phyloP scores from a whole-genome alignment of 176 grass and related monocot species.

The Triticum urartu region DNA sequence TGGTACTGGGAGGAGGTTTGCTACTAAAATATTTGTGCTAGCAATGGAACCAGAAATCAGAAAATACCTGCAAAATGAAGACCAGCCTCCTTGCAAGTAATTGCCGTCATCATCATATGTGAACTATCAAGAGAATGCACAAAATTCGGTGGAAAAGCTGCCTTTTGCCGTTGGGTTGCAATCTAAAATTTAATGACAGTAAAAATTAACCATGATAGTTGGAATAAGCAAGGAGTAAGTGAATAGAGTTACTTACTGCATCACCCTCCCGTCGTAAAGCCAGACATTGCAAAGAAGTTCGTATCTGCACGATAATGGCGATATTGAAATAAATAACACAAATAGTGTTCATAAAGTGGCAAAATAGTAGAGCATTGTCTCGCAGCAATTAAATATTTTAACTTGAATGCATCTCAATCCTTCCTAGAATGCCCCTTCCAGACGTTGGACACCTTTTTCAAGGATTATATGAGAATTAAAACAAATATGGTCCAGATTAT shows the following conservation, averaged over 20 bases:
- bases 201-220: constrained; percentile 29
- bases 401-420: background rate
- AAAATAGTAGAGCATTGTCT: background rate
- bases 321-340: constrained; percentile 5
- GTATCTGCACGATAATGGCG: constrained; percentile 45
- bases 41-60: background rate
- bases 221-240: background rate
- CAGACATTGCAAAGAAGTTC: constrained; percentile 75
- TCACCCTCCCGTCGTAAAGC: constrained; percentile 64
- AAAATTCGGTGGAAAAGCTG: constrained; percentile 95
- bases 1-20: background rate
- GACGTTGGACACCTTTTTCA: background rate
- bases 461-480: background rate
- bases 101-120: constrained; percentile 99
- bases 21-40: constrained; percentile 7
- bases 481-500: background rate
- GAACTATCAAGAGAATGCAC: constrained; percentile 97
- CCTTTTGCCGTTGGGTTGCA: constrained; percentile 64
- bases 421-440: background rate
- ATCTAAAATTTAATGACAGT: constrained; percentile 50
- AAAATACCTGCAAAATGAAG: constrained; percentile 86
- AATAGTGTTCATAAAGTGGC: constrained; percentile 13
- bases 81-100: constrained; percentile 74
- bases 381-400: background rate
- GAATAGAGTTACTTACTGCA: constrained; percentile 47